Evolutionary conservation across 495 filamentous ascomycete species (phyloP), one percentile per base, ranked within the genome.

Genomic region (Penicillium silybi): DNA sequence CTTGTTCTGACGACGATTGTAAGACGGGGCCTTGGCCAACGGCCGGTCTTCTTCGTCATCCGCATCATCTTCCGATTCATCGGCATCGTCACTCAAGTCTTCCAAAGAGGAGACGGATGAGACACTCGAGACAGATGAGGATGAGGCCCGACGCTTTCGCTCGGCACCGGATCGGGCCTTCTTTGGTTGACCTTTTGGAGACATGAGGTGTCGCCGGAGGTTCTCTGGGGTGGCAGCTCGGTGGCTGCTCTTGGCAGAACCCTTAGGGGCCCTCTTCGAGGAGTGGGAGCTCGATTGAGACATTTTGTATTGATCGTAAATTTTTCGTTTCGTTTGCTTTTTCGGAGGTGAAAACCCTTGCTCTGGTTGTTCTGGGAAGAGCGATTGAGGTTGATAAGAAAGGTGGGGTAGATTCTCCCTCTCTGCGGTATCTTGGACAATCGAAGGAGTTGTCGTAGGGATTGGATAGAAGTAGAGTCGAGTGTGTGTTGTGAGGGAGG

Each of bases 11-110:
- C 68, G 67, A 59, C 65, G 61, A 44, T 64, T 67, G 68, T 70
- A 78, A 72, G 78, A 81, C 76, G 75, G 77, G 74, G 72, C 73
- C 37, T 73, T 61, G 25, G 68, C 75, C 59, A 73, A 72, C 48
- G 75, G 70, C 46, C 77, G 69, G 46, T 78, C 75, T 47, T 80
- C 74, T 48, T 77, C 74, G 42, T 75, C 74, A 29, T 79, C 79
- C 6, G 71, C 75, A 57, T 77, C 70, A 41, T 78, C 76, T 35
- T 72, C 72, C 7, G 75, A 72, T 17, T 72, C 68, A 39, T 77
- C 69, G 6, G 59, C 67, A 6, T 68, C 68, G 19, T 70, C 72
- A 37, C 71, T 72, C 22, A 73, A 39, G 5, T 69, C 70, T 6
- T 67, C 67, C 6, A 73, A 57, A 3, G 67, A 71, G 2, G 72